Evolutionary conservation across 2,329 filamentous ascomycete genomes (phyloP).

Genomic region (Nothomitra cinnamomea): DNA sequence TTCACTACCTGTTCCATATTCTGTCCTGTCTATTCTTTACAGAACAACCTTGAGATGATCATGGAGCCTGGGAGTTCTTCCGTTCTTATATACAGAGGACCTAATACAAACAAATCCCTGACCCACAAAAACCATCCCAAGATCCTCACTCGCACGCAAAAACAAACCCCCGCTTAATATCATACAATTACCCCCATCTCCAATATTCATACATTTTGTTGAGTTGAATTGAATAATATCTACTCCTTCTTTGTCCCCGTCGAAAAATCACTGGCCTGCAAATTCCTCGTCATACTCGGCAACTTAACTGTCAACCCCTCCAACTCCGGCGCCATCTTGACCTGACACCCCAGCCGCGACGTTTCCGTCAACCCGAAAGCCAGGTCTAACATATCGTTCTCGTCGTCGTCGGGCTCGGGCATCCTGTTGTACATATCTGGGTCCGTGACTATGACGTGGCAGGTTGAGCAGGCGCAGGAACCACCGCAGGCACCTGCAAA

Average conservation of each 20-base stretch:
- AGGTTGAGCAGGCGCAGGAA: constrained; percentile 83
- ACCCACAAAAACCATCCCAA: too few species aligned
- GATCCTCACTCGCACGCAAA: too few species aligned
- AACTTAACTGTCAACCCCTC: constrained; percentile 74
- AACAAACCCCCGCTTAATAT: too few species aligned
- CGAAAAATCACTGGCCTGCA: constrained; percentile 91
- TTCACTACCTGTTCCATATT: background rate
- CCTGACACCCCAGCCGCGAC: constrained; percentile 69
- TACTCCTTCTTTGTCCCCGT: too few species aligned
- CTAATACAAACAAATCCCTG: too few species aligned
- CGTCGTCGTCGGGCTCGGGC: constrained; percentile 60
- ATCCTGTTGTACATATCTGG: constrained; percentile 62
- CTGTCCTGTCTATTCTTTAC: too few species aligned
- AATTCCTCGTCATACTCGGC: constrained; percentile 84
- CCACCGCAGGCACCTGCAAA: constrained; percentile 83
- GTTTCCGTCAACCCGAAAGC: constrained; percentile 85
- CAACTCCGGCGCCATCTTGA: constrained; percentile 77
- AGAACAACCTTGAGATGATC: too few species aligned
- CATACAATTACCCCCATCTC: too few species aligned
- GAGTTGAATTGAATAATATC: too few species aligned
- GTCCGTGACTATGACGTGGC: constrained; percentile 70
- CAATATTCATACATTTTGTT: too few species aligned
- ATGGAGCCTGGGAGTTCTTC: too few species aligned
- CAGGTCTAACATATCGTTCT: constrained; percentile 82
- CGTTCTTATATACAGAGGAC: too few species aligned